These are phyloP conservation scores for Saccharomycopsis sp. DNA, from an alignment of 805 yeast genomes.

Conservation along the genomic window DNA sequence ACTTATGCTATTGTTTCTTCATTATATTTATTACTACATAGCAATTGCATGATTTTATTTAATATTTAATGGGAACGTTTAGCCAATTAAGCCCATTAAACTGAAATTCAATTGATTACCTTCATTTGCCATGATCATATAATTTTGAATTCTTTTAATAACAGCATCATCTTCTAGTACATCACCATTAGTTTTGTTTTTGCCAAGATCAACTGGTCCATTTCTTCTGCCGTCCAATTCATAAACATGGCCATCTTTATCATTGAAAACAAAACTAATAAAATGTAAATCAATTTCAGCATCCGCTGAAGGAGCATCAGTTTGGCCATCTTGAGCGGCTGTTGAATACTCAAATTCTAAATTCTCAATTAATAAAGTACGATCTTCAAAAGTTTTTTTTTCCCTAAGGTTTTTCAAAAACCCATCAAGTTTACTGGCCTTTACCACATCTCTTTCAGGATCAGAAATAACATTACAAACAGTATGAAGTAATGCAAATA, in stretches of 20 bases:
- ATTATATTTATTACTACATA: too few relatives aligned
- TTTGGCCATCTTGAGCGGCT: conserved; percentile 43
- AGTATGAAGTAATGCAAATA: conserved; percentile 75
- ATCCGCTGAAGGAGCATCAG: conserved; percentile 54
- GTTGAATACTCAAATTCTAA: conserved; percentile 35
- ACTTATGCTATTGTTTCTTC: not conserved
- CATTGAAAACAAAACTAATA: conserved; percentile 53
- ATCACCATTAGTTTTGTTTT: conserved; percentile 27
- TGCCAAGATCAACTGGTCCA: conserved; percentile 62
- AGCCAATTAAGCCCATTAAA: conserved; percentile 53
- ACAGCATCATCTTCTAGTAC: conserved; percentile 45
- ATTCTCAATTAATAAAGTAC: conserved; percentile 34
- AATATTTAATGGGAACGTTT: too few relatives aligned
- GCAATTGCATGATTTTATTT: too few relatives aligned
- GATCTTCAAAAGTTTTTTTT: conserved; percentile 30
- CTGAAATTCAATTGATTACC: conserved; percentile 56
- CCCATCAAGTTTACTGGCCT: conserved; percentile 21
- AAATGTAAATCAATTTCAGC: conserved; percentile 59
- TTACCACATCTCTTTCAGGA: not conserved
- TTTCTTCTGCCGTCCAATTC: conserved; percentile 85
- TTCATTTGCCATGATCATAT: conserved; percentile 54
- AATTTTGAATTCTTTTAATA: conserved; percentile 47
- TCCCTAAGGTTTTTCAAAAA: conserved; percentile 29
- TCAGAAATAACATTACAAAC: conserved; percentile 28
- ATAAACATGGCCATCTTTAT: conserved; percentile 46